Evolutionary conservation across 2,329 filamentous ascomycete species (phyloP).

Genomic region (Allantophomopsis cytisporea): DNA sequence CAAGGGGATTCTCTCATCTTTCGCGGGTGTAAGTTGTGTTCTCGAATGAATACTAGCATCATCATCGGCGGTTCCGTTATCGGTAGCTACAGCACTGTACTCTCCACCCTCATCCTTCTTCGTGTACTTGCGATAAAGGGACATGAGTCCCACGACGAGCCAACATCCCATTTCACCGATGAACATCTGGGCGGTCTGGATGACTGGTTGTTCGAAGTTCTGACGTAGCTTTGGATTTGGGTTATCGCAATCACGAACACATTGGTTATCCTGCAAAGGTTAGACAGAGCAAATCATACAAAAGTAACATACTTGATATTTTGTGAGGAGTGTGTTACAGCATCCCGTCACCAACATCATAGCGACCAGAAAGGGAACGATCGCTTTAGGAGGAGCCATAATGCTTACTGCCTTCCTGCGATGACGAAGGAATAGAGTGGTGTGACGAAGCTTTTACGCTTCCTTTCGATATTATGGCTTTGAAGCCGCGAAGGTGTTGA

Average conservation of each 20-base stretch:
- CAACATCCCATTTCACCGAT: constrained; percentile 92
- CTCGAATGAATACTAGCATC: constrained; percentile 29
- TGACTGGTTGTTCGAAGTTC: constrained; percentile 85
- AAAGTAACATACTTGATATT: constrained; percentile 61
- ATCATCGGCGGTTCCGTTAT: constrained; percentile 19
- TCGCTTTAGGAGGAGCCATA: constrained; percentile 53
- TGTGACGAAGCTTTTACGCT: no score
- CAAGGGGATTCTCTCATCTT: constrained; percentile 43
- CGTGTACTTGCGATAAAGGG: constrained; percentile 47
- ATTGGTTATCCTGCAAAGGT: constrained; percentile 72
- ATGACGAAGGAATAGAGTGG: no score
- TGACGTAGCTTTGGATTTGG: constrained; percentile 50
- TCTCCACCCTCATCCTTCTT: constrained; percentile 31
- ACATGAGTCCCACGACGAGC: constrained; percentile 67
- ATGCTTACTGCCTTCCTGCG: neutral
- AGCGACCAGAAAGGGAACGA: constrained; percentile 74
- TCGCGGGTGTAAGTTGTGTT: constrained; percentile 29
- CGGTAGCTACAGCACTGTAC: constrained; percentile 51
- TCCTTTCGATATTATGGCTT: no score
- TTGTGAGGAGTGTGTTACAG: constrained; percentile 93
- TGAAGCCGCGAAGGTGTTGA: no score
- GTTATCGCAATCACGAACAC: constrained; percentile 75
- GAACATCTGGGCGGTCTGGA: constrained; percentile 98
- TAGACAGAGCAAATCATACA: no score
- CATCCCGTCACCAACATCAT: constrained; percentile 97